phyloP scores from a whole-genome alignment of 495 filamentous ascomycete species.

The Lindgomyces ingoldianus region DNA sequence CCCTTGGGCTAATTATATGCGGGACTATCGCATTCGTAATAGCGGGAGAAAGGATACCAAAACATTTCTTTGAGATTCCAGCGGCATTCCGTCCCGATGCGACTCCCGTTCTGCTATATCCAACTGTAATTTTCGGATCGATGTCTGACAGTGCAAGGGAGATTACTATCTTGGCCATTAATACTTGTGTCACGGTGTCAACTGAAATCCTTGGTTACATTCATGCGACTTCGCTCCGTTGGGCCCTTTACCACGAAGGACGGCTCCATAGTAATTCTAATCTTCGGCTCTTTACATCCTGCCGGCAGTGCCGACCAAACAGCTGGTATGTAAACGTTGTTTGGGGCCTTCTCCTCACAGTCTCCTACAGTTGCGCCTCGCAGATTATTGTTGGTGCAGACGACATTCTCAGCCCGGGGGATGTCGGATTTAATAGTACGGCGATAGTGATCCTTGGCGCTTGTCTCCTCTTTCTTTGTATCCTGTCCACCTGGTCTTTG shows the following conservation, averaged over 20 bases:
- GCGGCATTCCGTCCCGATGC: no score
- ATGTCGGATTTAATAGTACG: slow-evolving; percentile 39
- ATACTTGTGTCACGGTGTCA: slow-evolving; percentile 43
- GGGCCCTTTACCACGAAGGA: slow-evolving; percentile 48
- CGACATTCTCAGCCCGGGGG: no score
- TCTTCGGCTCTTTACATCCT: slow-evolving; percentile 46
- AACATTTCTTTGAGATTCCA: not conserved
- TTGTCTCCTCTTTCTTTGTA: slow-evolving; percentile 44
- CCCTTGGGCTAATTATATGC: not conserved
- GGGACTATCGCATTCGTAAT: not conserved
- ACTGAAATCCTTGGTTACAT: slow-evolving; percentile 48
- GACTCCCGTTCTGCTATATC: no score
- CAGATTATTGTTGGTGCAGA: slow-evolving; percentile 37
- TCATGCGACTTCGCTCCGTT: slow-evolving; percentile 48
- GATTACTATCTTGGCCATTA: slow-evolving; percentile 12
- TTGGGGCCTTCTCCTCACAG: slow-evolving; percentile 35
- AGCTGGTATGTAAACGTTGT: slow-evolving; percentile 40
- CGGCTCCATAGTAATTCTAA: slow-evolving; percentile 51
- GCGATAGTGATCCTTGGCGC: slow-evolving; percentile 46
- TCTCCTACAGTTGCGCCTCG: slow-evolving; percentile 43
- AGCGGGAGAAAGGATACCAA: not conserved
- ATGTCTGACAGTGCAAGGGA: not conserved
- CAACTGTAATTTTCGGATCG: not conserved
- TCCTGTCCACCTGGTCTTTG: slow-evolving; percentile 46
- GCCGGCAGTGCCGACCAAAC: slow-evolving; percentile 34